These are phyloP conservation scores for Psilocybe sp. DNA, from an alignment of 768 basidiomycete species.

Conservation along the genomic window DNA sequence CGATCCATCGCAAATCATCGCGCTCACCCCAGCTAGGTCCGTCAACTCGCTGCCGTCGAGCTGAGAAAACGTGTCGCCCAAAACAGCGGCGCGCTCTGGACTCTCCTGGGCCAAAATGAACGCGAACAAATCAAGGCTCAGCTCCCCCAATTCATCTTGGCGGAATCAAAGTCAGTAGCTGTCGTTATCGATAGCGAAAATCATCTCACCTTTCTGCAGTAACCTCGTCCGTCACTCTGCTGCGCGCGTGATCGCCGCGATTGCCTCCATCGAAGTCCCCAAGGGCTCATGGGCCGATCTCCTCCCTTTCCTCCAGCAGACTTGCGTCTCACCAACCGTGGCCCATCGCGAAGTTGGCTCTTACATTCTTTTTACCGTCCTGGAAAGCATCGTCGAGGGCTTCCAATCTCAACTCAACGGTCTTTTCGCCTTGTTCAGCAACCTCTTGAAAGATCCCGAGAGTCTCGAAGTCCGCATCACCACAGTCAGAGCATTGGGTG, in stretches of 20 bases:
- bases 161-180: conserved; percentile 68
- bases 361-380: conserved; percentile 85
- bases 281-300: conserved; percentile 81
- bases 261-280: conserved; percentile 86
- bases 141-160: conserved; percentile 73
- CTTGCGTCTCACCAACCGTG: conserved; percentile 64
- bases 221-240: conserved; percentile 90
- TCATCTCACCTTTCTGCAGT: conserved; percentile 38
- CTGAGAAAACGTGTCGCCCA: conserved; percentile 86
- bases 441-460: conserved; percentile 75
- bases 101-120: conserved; percentile 57
- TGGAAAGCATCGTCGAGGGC: conserved; percentile 90
- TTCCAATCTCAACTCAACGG: conserved; percentile 72
- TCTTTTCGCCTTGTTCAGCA: conserved; percentile 79
- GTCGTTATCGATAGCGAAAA: conserved; percentile 5
- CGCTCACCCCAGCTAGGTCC: conserved; percentile 56
- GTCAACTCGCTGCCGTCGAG: conserved; percentile 96
- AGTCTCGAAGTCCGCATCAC: conserved; percentile 89
- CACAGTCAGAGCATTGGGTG: conserved; percentile 84
- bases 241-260: conserved; percentile 89
- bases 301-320: conserved; percentile 81
- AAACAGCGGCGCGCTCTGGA: conserved; percentile 83
- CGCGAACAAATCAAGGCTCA: conserved; percentile 84
- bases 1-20: conserved; percentile 5
- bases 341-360: conserved; percentile 89